Conservation (phyloP, 2,329 filamentous ascomycete genomes). For the Mollisiaceae sp. region DNA sequence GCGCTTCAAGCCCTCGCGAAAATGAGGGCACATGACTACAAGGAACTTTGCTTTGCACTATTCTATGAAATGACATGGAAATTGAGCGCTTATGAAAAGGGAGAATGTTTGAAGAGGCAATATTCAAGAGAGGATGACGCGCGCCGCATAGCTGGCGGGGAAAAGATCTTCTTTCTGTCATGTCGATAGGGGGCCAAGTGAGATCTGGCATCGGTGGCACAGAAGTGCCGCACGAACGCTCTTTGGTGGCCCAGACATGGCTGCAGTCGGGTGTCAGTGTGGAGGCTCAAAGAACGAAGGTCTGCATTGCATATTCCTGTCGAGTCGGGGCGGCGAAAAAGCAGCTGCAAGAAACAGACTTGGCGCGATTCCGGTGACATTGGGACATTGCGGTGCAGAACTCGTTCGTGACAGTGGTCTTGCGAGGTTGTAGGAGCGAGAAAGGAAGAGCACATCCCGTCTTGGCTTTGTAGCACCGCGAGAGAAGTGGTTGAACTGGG, state of each 20-base stretch:
- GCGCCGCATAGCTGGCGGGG: neutral
- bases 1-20: neutral
- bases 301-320: neutral
- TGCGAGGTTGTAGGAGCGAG: neutral
- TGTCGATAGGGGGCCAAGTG: neutral
- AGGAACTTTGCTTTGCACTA: neutral
- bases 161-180: neutral
- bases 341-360: neutral
- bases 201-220: constrained; percentile 4
- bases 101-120: neutral
- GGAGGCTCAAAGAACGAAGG: neutral
- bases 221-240: neutral
- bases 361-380: neutral
- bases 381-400: neutral
- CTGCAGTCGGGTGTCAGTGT: neutral
- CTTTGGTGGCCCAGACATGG: neutral
- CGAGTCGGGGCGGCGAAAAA: neutral
- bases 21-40: neutral
- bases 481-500: neutral
- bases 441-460: neutral
- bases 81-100: constrained; percentile 10
- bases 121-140: neutral
- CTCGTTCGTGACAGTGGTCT: constrained; percentile 1
- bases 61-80: neutral
- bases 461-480: neutral